Evolutionary conservation across 2,329 filamentous ascomycete genomes (phyloP), one percentile per base, ranked within the genome.

Genomic region (Claviceps paspali): DNA sequence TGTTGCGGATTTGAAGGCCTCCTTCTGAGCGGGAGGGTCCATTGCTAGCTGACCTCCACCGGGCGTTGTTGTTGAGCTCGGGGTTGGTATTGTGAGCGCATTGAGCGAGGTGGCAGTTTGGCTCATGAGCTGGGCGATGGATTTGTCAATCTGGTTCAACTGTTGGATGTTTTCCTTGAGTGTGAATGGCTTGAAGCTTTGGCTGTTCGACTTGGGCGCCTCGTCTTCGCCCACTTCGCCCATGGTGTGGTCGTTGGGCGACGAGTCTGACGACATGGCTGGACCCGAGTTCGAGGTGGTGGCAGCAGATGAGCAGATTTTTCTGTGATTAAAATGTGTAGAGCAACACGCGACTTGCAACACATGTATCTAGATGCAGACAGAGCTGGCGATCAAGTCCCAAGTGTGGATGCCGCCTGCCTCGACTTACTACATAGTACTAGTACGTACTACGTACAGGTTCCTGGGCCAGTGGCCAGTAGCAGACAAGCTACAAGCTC

Each of bases 151-250:
- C 29, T 79, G 74, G 47, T 78, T 80, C 39, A 93, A 72, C 50
- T 92, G 83, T 40, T 78, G 67, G 45, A 93, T 85, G 45, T 82
- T 82, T 54, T 92, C 81, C 29, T 79, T 71, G 24, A 80, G 70
- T 8, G 76, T 81, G 46, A 87, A 81, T n/a, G 69, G 67, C 24
- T 65, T 52, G 30, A 66, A 62, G 22, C 52, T 38, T 29, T 52
- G 45, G 21, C 52, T 23, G 29, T 23, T 24, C 3, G 45, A 8
- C 8, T n/a, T 17, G 6, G 11, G 30, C 5, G 38, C 38, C 19
- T 42, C n/a, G n/a, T n/a, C n/a, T n/a, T n/a, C n/a, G n/a, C n/a
- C n/a, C n/a, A n/a, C 46, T 11, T 53, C 48, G 4, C 29, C 44
- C 56, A 59, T 59, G 22, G 43, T 40, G 11, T 53, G 38, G 21